Evolutionary conservation across 192 early-diverging fungal genomes (phyloP).

Genomic region (Coemansia sp.): DNA sequence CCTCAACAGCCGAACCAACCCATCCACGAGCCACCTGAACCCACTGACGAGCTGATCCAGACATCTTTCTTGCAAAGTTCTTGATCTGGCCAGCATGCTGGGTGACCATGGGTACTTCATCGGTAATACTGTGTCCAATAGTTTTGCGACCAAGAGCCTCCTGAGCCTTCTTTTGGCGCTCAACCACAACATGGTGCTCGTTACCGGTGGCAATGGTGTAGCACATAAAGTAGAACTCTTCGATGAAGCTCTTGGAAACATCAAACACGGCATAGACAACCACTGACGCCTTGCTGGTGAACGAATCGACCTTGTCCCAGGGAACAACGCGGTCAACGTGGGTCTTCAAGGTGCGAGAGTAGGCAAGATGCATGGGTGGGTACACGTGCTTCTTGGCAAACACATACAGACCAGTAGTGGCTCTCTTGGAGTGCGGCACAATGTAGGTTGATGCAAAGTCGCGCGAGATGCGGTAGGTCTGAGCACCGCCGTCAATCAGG

Average conservation of each 20-base stretch:
- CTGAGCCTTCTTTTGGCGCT: slow-evolving; percentile 7
- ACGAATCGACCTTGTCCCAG: slow-evolving; percentile 32
- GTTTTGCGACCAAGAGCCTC: background rate
- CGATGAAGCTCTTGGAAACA: slow-evolving; percentile 13
- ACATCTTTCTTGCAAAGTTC: slow-evolving; percentile 18
- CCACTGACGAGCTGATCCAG: slow-evolving; percentile 48
- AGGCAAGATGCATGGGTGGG: slow-evolving; percentile 20
- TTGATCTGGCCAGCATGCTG: slow-evolving; percentile 15
- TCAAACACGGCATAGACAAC: background rate
- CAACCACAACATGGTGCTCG: slow-evolving; percentile 32
- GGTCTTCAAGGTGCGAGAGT: slow-evolving; percentile 22
- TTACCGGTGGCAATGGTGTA: slow-evolving; percentile 44
- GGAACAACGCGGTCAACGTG: slow-evolving; percentile 48
- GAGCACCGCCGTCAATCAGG: slow-evolving; percentile 22
- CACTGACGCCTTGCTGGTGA: background rate
- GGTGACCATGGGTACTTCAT: background rate
- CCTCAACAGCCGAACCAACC: slow-evolving; percentile 28
- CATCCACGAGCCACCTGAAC: slow-evolving; percentile 38
- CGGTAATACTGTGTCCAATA: slow-evolving; percentile 1
- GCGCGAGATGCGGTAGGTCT: slow-evolving; percentile 3
- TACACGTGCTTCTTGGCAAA: slow-evolving; percentile 16
- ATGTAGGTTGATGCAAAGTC: slow-evolving; percentile 24
- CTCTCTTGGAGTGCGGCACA: slow-evolving; percentile 23
- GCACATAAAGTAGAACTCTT: slow-evolving; percentile 46
- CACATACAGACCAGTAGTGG: slow-evolving; percentile 16